Evolutionary conservation across 768 basidiomycete species (phyloP).

Genomic region (Lactarius tabidus): DNA sequence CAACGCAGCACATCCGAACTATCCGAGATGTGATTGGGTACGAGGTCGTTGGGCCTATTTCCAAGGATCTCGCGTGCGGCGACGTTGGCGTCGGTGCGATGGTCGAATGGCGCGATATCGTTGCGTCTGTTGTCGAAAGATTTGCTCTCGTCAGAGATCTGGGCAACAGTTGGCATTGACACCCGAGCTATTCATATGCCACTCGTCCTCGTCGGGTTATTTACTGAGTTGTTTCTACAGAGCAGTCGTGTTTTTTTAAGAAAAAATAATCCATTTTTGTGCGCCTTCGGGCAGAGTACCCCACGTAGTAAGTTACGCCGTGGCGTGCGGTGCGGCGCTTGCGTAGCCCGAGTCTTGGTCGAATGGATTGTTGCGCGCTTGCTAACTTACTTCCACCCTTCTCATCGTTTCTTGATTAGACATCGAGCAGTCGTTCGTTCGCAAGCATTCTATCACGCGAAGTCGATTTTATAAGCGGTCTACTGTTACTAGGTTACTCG

Average conservation of each 20-base stretch:
- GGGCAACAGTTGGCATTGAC: background rate
- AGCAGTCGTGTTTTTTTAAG: no score
- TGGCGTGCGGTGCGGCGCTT: no score
- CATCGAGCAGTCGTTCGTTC: background rate
- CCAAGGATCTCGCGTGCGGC: conserved; percentile 86
- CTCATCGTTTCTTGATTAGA: no score
- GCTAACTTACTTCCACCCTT: no score
- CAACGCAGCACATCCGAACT: conserved; percentile 73
- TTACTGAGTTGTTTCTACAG: background rate
- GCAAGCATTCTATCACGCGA: background rate
- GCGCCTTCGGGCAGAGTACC: no score
- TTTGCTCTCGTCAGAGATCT: conserved; percentile 34
- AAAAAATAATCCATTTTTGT: no score
- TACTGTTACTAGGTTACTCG: background rate
- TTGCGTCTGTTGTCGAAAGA: conserved; percentile 59
- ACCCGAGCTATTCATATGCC: background rate
- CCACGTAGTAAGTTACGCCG: no score
- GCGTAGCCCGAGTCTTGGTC: no score
- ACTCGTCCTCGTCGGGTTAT: background rate
- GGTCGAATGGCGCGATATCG: conserved; percentile 94
- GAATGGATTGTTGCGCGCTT: no score
- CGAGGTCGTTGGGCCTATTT: conserved; percentile 79
- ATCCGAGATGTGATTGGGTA: conserved; percentile 77
- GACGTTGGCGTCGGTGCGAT: conserved; percentile 94
- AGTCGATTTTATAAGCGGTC: background rate